These are phyloP conservation scores for Capsella rubella DNA, from an alignment of 441 rosid species.

Conservation along the genomic window DNA sequence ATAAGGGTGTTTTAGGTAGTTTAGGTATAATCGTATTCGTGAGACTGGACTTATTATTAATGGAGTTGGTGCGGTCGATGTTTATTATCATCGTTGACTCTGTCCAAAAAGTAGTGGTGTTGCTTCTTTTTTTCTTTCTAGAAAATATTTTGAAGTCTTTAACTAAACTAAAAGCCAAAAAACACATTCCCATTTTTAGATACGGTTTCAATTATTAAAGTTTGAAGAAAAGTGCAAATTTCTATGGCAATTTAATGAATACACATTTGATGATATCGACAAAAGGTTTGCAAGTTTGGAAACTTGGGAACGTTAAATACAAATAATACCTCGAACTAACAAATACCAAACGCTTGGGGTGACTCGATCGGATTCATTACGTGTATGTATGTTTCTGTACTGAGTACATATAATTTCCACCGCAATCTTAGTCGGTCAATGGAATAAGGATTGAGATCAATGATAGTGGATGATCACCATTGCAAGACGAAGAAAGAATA, in stretches of 20 bases:
- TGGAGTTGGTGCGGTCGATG: conserved; percentile 45
- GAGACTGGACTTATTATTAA: conserved; percentile 8
- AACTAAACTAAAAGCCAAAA: conserved; percentile 27
- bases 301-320: not conserved
- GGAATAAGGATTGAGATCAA: conserved; percentile 27
- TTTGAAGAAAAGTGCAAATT: not conserved
- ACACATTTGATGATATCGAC: conserved; percentile 16
- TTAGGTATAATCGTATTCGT: not conserved
- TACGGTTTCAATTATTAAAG: conserved; percentile 28
- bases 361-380: too few relatives aligned
- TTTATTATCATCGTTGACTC: conserved; percentile 34
- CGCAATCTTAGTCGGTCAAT: conserved; percentile 19
- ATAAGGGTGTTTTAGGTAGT: conserved; percentile 9
- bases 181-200: conserved; percentile 24
- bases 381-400: not conserved
- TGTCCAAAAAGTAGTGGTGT: conserved; percentile 5
- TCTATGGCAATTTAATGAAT: conserved; percentile 25
- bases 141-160: not conserved
- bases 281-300: not conserved
- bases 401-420: not conserved
- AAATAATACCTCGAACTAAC: not conserved
- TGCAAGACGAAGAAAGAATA: not conserved
- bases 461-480: conserved; percentile 35
- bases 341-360: not conserved
- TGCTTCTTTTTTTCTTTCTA: not conserved